Evolutionary conservation across 352 stramenopile species (phyloP).

Genomic region (Blastocystis hominis): DNA sequence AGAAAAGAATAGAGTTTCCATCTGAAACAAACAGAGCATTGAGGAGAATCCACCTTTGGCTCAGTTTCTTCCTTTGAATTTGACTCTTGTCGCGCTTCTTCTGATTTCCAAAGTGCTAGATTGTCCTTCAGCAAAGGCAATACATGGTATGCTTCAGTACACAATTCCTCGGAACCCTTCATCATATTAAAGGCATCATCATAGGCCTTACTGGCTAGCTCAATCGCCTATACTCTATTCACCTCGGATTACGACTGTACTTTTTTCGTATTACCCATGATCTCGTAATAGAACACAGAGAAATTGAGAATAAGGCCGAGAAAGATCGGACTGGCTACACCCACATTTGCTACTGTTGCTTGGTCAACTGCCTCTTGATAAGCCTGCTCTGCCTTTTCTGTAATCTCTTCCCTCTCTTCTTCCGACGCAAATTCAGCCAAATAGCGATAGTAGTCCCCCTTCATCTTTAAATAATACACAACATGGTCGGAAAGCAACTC

Average conservation of each 20-base stretch:
- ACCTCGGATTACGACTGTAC: neutral
- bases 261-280: neutral
- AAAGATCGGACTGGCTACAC: constrained; percentile 56
- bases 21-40: too few species aligned
- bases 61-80: too few species aligned
- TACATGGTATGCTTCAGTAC: constrained; percentile 60
- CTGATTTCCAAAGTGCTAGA: constrained; percentile 60
- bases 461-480: constrained; percentile 57
- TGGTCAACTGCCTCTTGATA: constrained; percentile 51
- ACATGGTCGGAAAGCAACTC: neutral
- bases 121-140: constrained; percentile 62
- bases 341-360: constrained; percentile 45
- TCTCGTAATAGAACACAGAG: constrained; percentile 61
- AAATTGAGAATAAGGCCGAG: constrained; percentile 63
- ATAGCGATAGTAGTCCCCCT: constrained; percentile 59
- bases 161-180: constrained; percentile 60
- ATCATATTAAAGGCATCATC: constrained; percentile 61
- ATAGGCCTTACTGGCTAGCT: constrained; percentile 60
- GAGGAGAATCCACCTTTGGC: too few species aligned
- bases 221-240: neutral
- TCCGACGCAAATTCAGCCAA: constrained; percentile 36
- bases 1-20: too few species aligned
- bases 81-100: neutral
- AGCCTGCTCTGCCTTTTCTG: constrained; percentile 32
- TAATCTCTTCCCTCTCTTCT: neutral